Percentiles rank a stretch among this genome's conserved stretches.
These are phyloP conservation scores for Irpex lacteus DNA, from an alignment of 1,284 basidiomycete genomes.

Conservation along the genomic window DNA sequence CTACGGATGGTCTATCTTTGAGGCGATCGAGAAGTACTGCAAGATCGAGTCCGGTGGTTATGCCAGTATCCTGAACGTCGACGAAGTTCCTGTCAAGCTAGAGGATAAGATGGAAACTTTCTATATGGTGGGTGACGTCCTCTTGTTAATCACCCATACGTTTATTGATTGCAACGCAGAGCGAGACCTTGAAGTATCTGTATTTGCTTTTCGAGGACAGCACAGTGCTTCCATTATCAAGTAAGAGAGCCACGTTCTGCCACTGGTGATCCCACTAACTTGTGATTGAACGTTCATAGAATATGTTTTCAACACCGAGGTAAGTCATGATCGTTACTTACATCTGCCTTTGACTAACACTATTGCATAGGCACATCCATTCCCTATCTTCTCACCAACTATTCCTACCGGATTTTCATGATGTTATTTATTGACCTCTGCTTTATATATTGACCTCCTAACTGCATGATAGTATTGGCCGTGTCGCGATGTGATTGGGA, in stretches of 20 bases:
- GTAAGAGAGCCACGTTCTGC: constrained; percentile 44
- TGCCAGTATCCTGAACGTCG: constrained; percentile 83
- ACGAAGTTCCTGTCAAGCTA: constrained; percentile 60
- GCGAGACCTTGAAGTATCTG: constrained; percentile 94
- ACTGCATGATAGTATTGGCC: not conserved
- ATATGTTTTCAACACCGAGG: constrained; percentile 96
- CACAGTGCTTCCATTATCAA: constrained; percentile 66
- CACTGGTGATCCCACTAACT: not conserved
- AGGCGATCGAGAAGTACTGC: constrained; percentile 86
- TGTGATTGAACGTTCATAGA: constrained; percentile 38
- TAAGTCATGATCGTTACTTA: constrained; percentile 27
- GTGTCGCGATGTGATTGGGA: too few species aligned
- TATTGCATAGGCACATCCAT: constrained; percentile 60
- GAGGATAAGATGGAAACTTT: constrained; percentile 97
- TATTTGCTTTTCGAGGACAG: constrained; percentile 86
- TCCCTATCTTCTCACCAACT: constrained; percentile 60
- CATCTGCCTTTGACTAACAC: constrained; percentile 16
- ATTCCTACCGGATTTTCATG: constrained; percentile 52
- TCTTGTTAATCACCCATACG: not conserved
- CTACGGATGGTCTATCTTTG: constrained; percentile 89
- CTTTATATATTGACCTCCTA: not conserved
- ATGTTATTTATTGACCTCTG: constrained; percentile 6
- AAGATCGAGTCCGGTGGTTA: constrained; percentile 77
- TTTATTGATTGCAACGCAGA: constrained; percentile 36
- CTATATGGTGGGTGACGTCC: constrained; percentile 60